Evolutionary conservation across 768 basidiomycete genomes (phyloP).

Genomic region (Boletus eberwhitei): DNA sequence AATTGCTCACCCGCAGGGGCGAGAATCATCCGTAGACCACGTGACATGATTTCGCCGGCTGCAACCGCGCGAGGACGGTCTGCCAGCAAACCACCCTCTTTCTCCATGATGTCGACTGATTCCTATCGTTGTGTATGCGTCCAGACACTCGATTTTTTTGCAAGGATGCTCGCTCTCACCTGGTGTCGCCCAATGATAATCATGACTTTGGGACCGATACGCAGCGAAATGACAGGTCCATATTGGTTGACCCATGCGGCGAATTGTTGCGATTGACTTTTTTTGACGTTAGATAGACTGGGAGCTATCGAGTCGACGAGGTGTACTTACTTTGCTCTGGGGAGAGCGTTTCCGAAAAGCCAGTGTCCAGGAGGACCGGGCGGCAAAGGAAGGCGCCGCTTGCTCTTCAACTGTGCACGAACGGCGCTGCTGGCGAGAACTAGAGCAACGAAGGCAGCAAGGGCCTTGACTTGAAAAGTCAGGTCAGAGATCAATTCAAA

Average conservation of each 20-base stretch:
- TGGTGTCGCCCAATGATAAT: constrained; percentile 38
- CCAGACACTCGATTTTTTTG: background rate
- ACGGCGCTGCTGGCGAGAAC: constrained; percentile 13
- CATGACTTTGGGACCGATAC: constrained; percentile 41
- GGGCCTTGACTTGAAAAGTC: constrained; percentile 10
- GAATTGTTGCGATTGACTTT: constrained; percentile 39
- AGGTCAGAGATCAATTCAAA: constrained; percentile 3
- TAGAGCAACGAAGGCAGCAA: constrained; percentile 19
- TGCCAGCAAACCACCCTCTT: constrained; percentile 53
- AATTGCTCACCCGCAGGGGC: constrained; percentile 57
- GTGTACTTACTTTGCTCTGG: constrained; percentile 24
- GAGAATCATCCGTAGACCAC: constrained; percentile 55
- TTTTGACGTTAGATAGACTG: background rate
- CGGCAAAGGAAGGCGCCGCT: constrained; percentile 23
- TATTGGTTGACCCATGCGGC: constrained; percentile 60
- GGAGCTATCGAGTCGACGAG: background rate
- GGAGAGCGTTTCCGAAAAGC: constrained; percentile 31
- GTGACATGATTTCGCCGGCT: constrained; percentile 56
- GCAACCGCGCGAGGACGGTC: constrained; percentile 56
- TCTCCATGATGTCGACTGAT: constrained; percentile 65
- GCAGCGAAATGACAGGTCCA: constrained; percentile 57
- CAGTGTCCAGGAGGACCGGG: constrained; percentile 34
- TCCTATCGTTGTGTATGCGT: constrained; percentile 33
- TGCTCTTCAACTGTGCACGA: constrained; percentile 5
- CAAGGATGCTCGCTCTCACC: constrained; percentile 12